Base-by-base conservation (phyloP, 2,329 filamentous ascomycete genomes). In the Arthrobotrys musiformis region DNA sequence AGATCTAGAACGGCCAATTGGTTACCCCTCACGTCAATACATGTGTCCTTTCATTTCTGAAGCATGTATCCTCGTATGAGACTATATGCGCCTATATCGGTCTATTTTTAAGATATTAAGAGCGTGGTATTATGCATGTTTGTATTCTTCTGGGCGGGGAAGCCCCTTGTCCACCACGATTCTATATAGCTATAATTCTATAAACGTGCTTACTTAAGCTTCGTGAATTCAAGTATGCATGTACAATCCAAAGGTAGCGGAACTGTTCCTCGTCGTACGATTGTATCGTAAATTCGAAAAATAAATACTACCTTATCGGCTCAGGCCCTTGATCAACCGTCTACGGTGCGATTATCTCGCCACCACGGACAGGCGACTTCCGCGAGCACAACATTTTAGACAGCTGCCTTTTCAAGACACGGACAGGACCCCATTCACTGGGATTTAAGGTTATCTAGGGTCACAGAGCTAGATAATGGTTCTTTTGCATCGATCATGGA, bases 391-490 rank as follows among this genome's bases (percentile, higher is more conserved):
- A 35, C 13, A 58, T 58, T 22, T 58, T 58, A 58, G 8, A 58
- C 33, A 58, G 19, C 19, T 40, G 30, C 54, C 54, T 40, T 58
- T 58, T 58, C n/a, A 22, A 58, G 54, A 24, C 33, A 17, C n/a
- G 17, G 33, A n/a, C 9, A 15, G n/a, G 50, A 58, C 40, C 30
- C 11, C 40, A 26, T 9, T 58, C 19, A 22, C 48, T 56, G 26
- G 35, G 35, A 46, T 67, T 37, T 67, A 67, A 33, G 35, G 63
- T 56, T 58, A 67, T 67, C 64, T 37, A 68, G 37, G 63, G 63
- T 26, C 48, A 48, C 17, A 26, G 35, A 44, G 9, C 24, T 8
- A 6, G n/a, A 42, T 22, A 22, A 15, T 40, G 22, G 48, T 48
- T n/a, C 17, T 17, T 42, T 33, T 17, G n/a, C 37, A 61, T 61